These are phyloP conservation scores for Furcasterigmium furcatum DNA, from an alignment of 2,329 filamentous ascomycete genomes.

Conservation along the genomic window DNA sequence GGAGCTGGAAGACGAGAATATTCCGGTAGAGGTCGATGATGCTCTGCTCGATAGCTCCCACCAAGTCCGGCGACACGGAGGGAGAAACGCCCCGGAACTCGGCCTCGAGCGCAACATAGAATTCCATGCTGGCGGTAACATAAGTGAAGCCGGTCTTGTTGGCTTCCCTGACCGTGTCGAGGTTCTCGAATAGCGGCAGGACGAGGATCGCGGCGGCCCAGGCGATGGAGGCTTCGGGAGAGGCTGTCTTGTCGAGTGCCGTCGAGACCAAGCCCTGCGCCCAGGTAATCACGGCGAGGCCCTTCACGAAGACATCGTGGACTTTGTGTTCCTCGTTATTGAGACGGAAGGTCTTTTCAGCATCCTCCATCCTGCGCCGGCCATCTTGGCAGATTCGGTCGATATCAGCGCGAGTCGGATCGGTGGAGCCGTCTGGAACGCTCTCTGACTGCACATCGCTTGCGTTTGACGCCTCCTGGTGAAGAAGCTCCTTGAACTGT, in stretches of 20 bases:
- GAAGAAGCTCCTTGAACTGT: no score
- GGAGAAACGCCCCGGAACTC: neutral
- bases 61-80: neutral
- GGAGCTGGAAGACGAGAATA: constrained; percentile 30
- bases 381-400: no score
- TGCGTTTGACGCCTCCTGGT: no score
- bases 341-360: no score
- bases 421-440: no score
- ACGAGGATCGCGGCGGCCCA: constrained; percentile 31
- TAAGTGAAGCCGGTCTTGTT: constrained; percentile 27
- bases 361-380: no score
- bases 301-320: neutral
- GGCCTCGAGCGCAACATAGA: constrained; percentile 21
- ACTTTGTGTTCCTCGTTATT: no score
- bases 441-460: no score
- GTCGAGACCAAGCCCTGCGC: constrained; percentile 13
- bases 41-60: neutral
- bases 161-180: constrained; percentile 19
- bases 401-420: no score
- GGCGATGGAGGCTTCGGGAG: constrained; percentile 24
- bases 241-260: constrained; percentile 20
- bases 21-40: constrained; percentile 23
- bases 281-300: neutral
- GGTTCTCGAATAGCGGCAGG: constrained; percentile 29
- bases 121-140: constrained; percentile 22